A percentile compares a stretch with the other conserved stretches of the same genome.
Conservation (phyloP, 768 basidiomycete species). For the Lactarius deliciosus region DNA sequence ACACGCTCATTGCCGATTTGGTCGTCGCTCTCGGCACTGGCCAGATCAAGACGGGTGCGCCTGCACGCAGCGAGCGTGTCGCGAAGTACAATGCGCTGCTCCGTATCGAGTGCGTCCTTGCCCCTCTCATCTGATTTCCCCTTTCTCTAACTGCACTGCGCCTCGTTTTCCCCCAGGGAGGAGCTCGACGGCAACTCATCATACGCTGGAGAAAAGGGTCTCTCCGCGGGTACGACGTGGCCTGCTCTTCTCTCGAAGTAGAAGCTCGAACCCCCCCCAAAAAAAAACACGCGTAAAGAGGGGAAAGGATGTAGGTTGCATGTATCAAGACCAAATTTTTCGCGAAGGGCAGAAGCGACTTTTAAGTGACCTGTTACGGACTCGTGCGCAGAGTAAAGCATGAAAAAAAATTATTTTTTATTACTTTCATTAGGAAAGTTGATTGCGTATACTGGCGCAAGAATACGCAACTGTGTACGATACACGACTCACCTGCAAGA, state of each 20-base stretch:
- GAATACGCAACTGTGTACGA: not conserved
- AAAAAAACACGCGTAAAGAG: not conserved
- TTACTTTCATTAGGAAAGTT: not conserved
- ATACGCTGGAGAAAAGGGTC: slow-evolving; percentile 76
- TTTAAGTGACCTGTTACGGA: slow-evolving; percentile 1
- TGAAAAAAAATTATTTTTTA: slow-evolving; percentile 11
- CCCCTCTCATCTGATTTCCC: slow-evolving; percentile 14
- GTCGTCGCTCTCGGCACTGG: slow-evolving; percentile 89
- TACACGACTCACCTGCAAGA: not conserved
- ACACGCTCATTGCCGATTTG: slow-evolving; percentile 94
- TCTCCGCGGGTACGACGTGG: slow-evolving; percentile 71
- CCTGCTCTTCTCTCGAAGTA: slow-evolving; percentile 75
- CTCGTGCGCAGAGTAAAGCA: slow-evolving; percentile 3
- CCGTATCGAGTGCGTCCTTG: slow-evolving; percentile 74
- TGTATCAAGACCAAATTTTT: slow-evolving; percentile 14
- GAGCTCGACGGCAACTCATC: slow-evolving; percentile 69
- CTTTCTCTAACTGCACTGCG: slow-evolving; percentile 18
- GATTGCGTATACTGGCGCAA: not conserved
- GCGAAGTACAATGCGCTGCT: slow-evolving; percentile 91
- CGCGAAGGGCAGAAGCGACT: slow-evolving; percentile 4
- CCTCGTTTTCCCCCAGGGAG: slow-evolving; percentile 48
- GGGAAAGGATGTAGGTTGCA: slow-evolving; percentile 3
- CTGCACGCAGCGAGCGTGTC: slow-evolving; percentile 93
- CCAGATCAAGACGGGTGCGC: slow-evolving; percentile 99
- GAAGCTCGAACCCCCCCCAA: slow-evolving; percentile 6